Conservation (phyloP, 257 asterid species). For the Solanum rostratum region DNA sequence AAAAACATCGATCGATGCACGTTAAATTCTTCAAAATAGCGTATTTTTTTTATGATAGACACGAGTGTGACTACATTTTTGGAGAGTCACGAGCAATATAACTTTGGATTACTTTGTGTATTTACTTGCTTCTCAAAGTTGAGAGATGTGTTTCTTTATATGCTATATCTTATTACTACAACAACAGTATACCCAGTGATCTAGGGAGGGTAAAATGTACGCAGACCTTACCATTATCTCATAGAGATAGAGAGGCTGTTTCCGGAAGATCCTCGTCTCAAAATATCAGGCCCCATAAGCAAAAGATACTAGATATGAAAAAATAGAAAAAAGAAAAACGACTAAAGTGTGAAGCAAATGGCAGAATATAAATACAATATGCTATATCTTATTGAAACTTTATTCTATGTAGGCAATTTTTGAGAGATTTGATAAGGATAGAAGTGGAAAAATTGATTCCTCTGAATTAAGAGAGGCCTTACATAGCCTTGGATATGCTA, state of each 20-base stretch:
- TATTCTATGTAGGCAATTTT: constrained; percentile 37
- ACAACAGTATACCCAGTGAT: no score
- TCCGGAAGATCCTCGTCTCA: fast-evolving
- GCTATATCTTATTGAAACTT: background rate
- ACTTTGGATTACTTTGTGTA: background rate
- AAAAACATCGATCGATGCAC: background rate
- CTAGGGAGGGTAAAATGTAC: no score
- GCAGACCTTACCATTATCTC: no score
- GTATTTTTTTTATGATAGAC: background rate
- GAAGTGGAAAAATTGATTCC: constrained; percentile 79
- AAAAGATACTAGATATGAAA: no score
- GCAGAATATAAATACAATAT: no score
- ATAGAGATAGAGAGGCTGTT: background rate
- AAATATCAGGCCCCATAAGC: no score
- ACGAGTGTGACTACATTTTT: background rate
- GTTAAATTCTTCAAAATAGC: background rate
- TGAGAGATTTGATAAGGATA: constrained; percentile 86
- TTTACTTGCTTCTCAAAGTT: background rate
- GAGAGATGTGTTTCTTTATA: background rate
- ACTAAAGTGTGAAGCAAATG: no score
- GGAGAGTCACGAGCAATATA: background rate
- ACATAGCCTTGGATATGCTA: constrained; percentile 73
- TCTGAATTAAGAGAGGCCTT: constrained; percentile 78
- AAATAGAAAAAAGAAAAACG: no score
- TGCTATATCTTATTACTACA: background rate